Conservation (phyloP, 495 filamentous ascomycete species). For the Bombardia bombarda region DNA sequence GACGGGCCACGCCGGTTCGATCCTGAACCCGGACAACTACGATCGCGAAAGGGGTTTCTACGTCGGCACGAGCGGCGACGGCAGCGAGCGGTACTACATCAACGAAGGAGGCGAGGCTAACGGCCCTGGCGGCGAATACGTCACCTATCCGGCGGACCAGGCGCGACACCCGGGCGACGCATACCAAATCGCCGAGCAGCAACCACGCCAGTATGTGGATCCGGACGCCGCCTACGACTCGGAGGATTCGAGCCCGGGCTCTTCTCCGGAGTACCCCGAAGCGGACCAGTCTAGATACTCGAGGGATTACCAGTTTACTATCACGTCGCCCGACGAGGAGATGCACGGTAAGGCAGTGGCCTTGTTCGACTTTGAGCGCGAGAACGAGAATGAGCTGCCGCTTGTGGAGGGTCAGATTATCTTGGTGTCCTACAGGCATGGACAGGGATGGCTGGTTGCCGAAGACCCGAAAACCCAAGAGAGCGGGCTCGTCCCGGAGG, state of each 20-base stretch:
- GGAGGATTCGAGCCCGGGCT: slow-evolving; percentile 49
- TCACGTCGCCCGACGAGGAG: slow-evolving; percentile 91
- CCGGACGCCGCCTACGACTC: slow-evolving; percentile 47
- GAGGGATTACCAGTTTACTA: slow-evolving; percentile 87
- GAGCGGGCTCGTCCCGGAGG: slow-evolving; percentile 86
- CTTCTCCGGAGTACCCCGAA: slow-evolving; percentile 40
- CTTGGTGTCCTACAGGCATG: slow-evolving; percentile 90
- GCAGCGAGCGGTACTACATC: slow-evolving; percentile 71
- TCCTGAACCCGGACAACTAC: slow-evolving; percentile 34
- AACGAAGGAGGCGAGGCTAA: slow-evolving; percentile 59
- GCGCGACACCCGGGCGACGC: slow-evolving; percentile 43
- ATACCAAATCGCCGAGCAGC: slow-evolving; percentile 35
- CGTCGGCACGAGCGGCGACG: slow-evolving; percentile 60
- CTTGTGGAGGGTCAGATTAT: slow-evolving; percentile 92
- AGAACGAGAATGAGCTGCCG: slow-evolving; percentile 94
- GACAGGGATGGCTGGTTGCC: slow-evolving; percentile 94
- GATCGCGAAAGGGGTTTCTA: slow-evolving; percentile 56
- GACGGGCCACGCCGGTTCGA: slow-evolving; percentile 28
- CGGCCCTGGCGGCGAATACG: slow-evolving; percentile 71
- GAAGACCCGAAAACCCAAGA: slow-evolving; percentile 86
- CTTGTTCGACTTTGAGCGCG: slow-evolving; percentile 85
- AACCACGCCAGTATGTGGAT: slow-evolving; percentile 50
- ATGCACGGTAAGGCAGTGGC: slow-evolving; percentile 97
- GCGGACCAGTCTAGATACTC: slow-evolving; percentile 66
- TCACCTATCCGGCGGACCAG: slow-evolving; percentile 67